phyloP scores from a whole-genome alignment of 1,284 basidiomycete species.

The Irpex sp. region DNA sequence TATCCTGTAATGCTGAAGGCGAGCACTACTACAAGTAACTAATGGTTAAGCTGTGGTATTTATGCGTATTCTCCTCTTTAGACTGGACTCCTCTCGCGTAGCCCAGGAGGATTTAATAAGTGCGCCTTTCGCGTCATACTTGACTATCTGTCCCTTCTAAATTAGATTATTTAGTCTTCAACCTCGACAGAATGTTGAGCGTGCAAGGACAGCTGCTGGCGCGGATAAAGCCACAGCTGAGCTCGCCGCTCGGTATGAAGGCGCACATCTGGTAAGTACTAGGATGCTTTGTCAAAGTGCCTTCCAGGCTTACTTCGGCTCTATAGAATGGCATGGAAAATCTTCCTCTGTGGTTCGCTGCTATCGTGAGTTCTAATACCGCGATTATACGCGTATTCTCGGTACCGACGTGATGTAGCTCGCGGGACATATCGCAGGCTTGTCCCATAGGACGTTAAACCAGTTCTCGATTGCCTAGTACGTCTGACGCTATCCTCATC shows the following conservation, averaged over 20 bases:
- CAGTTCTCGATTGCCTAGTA: too few relatives aligned
- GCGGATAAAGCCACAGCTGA: background rate
- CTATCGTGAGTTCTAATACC: slow-evolving; percentile 3
- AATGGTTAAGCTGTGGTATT: background rate
- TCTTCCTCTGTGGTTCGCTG: slow-evolving; percentile 10
- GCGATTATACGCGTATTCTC: too few relatives aligned
- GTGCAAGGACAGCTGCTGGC: background rate
- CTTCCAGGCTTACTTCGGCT: too few relatives aligned
- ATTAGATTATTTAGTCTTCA: slow-evolving; percentile 1
- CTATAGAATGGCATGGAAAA: slow-evolving; percentile 12
- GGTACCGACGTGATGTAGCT: too few relatives aligned
- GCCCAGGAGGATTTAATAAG: slow-evolving; percentile 2
- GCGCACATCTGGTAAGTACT: slow-evolving; percentile 8
- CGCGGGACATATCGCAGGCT: too few relatives aligned
- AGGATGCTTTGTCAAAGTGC: background rate
- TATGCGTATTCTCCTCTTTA: background rate
- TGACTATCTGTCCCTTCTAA: background rate
- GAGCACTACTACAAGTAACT: background rate
- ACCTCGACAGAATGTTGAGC: slow-evolving; percentile 6
- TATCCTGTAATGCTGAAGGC: slow-evolving; percentile 5
- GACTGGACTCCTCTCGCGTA: background rate
- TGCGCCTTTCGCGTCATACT: background rate
- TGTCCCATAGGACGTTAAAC: too few relatives aligned
- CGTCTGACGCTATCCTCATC: too few relatives aligned
- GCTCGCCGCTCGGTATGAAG: slow-evolving; percentile 1